Conservation (phyloP, 1,139 yeast genomes). For the Lodderomyces margitis region DNA sequence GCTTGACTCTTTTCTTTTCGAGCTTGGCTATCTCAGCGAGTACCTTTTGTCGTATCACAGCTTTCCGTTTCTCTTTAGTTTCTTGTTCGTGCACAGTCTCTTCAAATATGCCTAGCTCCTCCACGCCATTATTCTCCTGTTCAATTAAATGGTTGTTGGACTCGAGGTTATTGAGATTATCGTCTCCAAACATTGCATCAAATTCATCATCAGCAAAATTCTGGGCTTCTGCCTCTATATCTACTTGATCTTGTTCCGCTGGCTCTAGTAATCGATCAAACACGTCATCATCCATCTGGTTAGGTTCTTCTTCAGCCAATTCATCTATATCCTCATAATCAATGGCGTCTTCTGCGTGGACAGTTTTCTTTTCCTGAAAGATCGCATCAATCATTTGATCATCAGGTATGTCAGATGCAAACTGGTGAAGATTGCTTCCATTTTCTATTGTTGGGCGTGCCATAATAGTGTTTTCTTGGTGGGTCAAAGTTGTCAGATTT, state of each 20-base stretch:
- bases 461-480: neutral
- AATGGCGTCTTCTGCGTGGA: slow-evolving; percentile 90
- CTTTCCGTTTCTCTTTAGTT: slow-evolving; percentile 22
- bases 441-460: too few relatives aligned
- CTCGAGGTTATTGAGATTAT: slow-evolving; percentile 7
- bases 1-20: slow-evolving; percentile 31
- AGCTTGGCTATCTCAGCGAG: slow-evolving; percentile 29
- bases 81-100: slow-evolving; percentile 20
- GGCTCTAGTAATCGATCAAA: slow-evolving; percentile 17
- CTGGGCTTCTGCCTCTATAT: slow-evolving; percentile 30
- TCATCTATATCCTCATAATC: slow-evolving; percentile 96
- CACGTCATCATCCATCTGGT: slow-evolving; percentile 41
- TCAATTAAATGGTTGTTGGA: slow-evolving; percentile 3
- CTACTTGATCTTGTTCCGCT: slow-evolving; percentile 7
- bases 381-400: slow-evolving; percentile 40
- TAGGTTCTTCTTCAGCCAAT: slow-evolving; percentile 75
- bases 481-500: neutral
- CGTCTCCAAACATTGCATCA: slow-evolving; percentile 49
- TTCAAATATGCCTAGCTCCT: slow-evolving; percentile 34
- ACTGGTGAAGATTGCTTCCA: too few relatives aligned
- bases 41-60: slow-evolving; percentile 25
- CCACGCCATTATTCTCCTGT: slow-evolving; percentile 24
- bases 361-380: slow-evolving; percentile 39
- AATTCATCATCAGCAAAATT: slow-evolving; percentile 43
- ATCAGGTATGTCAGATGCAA: slow-evolving; percentile 31